Evolutionary conservation across 495 filamentous ascomycete genomes (phyloP).

Genomic region (Podospora fimiseda): DNA sequence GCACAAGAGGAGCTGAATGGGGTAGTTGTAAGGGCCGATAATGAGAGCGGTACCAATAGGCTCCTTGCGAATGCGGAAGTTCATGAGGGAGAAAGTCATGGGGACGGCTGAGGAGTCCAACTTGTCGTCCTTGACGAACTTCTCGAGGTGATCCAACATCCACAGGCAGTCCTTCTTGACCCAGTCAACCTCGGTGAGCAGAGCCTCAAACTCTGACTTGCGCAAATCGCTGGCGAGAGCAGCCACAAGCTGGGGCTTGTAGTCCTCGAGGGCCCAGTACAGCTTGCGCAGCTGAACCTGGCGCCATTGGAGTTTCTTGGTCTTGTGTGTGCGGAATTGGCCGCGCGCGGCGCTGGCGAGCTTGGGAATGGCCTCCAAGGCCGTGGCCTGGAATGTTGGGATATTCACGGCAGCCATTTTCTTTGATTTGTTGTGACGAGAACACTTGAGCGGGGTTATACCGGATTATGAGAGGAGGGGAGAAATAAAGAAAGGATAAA

Average conservation of each 20-base stretch:
- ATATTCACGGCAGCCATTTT: slow-evolving; percentile 35
- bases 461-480: no score
- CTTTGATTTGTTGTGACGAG: background rate
- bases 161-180: slow-evolving; percentile 72
- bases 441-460: background rate
- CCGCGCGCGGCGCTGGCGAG: slow-evolving; percentile 52
- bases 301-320: slow-evolving; percentile 72
- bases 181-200: slow-evolving; percentile 66
- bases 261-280: slow-evolving; percentile 85
- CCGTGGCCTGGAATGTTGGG: slow-evolving; percentile 56
- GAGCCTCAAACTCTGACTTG: slow-evolving; percentile 64
- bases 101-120: slow-evolving; percentile 56
- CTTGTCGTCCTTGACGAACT: slow-evolving; percentile 77
- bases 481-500: no score
- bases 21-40: slow-evolving; percentile 92
- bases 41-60: slow-evolving; percentile 77
- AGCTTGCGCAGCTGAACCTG: slow-evolving; percentile 82
- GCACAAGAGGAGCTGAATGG: slow-evolving; percentile 68
- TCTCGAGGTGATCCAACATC: slow-evolving; percentile 64
- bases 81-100: slow-evolving; percentile 57
- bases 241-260: slow-evolving; percentile 58
- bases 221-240: slow-evolving; percentile 69
- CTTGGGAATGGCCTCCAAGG: slow-evolving; percentile 57
- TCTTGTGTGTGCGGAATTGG: slow-evolving; percentile 71
- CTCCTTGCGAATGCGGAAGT: slow-evolving; percentile 77